Evolutionary conservation across 139 green algal genomes (phyloP).

Genomic region (Chlamydomonas schloesseri): DNA sequence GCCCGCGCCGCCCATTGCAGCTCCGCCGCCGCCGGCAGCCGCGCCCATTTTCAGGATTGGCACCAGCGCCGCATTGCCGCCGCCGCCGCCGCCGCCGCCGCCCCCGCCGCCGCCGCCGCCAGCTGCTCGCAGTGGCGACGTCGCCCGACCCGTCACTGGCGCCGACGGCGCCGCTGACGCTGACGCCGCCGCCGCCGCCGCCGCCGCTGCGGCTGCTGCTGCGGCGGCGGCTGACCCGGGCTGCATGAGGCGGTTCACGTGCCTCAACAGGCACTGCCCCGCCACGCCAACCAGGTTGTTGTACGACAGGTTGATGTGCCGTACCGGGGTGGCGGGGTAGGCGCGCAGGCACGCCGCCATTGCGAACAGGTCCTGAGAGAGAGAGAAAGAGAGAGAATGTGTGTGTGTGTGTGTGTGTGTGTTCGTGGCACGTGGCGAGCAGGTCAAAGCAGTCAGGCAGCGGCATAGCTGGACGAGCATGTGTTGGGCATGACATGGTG

Average conservation of each 20-base stretch:
- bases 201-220: not conserved
- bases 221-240: not conserved
- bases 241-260: conserved; percentile 36
- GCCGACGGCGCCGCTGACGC: too few species aligned
- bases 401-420: not conserved
- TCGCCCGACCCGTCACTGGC: too few species aligned
- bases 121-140: too few species aligned
- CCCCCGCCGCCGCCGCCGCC: not conserved
- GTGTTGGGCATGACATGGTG: too few species aligned
- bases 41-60: conserved; percentile 15
- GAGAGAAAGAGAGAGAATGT: too few species aligned
- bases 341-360: conserved; percentile 38
- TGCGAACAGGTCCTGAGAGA: conserved; percentile 39
- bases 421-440: too few species aligned
- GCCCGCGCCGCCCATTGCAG: too few species aligned
- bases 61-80: not conserved
- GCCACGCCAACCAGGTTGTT: conserved; percentile 48
- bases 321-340: not conserved
- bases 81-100: not conserved
- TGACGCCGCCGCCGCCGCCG: not conserved
- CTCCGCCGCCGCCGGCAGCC: not conserved
- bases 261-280: conserved; percentile 47
- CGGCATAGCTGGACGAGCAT: too few species aligned
- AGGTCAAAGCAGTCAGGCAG: too few species aligned
- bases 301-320: conserved; percentile 43